Percentiles rank a stretch among this genome's conserved stretches.
phyloP scores from a whole-genome alignment of 768 basidiomycete species.

The Botryobasidium botryosum region DNA sequence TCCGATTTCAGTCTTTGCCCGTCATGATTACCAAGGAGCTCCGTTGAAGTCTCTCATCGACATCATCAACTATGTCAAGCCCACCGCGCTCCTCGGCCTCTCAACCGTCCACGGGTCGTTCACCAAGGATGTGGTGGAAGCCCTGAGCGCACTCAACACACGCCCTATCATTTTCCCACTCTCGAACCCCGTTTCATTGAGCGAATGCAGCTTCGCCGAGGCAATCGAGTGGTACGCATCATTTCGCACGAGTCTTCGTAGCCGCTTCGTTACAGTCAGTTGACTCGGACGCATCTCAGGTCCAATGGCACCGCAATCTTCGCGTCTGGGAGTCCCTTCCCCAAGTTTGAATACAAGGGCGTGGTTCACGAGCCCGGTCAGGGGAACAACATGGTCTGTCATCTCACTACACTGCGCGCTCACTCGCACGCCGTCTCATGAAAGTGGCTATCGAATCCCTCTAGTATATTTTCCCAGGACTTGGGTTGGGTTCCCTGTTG shows the following conservation, averaged over 20 bases:
- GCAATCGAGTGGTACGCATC: slow-evolving; percentile 51
- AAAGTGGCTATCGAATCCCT: slow-evolving; percentile 11
- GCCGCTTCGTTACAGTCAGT: slow-evolving; percentile 30
- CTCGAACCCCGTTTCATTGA: slow-evolving; percentile 71
- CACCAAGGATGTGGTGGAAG: slow-evolving; percentile 44
- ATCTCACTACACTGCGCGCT: slow-evolving; percentile 31
- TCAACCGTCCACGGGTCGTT: slow-evolving; percentile 79
- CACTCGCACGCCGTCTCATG: neutral
- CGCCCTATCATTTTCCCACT: slow-evolving; percentile 87
- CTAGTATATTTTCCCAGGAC: slow-evolving; percentile 23
- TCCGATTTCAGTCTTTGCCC: slow-evolving; percentile 52
- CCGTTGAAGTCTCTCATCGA: slow-evolving; percentile 60
- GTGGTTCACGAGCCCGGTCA: slow-evolving; percentile 58
- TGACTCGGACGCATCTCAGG: slow-evolving; percentile 22
- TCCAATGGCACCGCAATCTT: slow-evolving; percentile 38
- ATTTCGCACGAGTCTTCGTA: too few relatives aligned
- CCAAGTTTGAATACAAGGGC: slow-evolving; percentile 37
- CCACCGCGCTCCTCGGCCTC: slow-evolving; percentile 77
- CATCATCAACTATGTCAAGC: slow-evolving; percentile 65
- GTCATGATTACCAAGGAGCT: slow-evolving; percentile 59
- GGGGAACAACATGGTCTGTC: slow-evolving; percentile 90
- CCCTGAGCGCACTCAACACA: slow-evolving; percentile 64
- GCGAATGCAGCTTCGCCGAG: slow-evolving; percentile 65
- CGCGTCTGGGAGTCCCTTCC: slow-evolving; percentile 80
- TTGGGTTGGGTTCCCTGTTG: slow-evolving; percentile 68